Evolutionary conservation across 2,329 filamentous ascomycete species (phyloP), one percentile per base, ranked within the genome.

Genomic region (Fusarium verrucosum): DNA sequence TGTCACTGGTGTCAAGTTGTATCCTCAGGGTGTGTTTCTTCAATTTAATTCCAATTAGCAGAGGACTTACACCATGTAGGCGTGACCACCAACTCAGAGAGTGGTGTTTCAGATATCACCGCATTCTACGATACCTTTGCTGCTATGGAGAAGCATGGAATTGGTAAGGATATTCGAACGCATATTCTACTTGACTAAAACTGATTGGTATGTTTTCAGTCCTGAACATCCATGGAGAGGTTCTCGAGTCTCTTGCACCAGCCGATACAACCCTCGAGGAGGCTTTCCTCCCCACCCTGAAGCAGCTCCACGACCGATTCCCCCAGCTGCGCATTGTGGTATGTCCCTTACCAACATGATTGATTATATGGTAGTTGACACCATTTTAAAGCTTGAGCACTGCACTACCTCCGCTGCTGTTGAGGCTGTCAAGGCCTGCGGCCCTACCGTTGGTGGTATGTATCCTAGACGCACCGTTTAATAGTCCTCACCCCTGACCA

Each of bases 151-250:
- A 80, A 88, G 58, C 87, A 93, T 67, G 88, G 89, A 67, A 82
- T 97, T 17, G 56, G 64, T 62, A 32, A 51, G 74, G 72, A 50
- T 41, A 19, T 13, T 28, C 10, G 10, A 16, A 5, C 8, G 3
- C 16, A 20, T 4, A 1, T 14, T 22, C 2, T 20, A 13, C 22
- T 9, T 11, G 38, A 26, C 14, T 14, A n/a, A 41, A 30, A 42
- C 56, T 65, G 25, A 66, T n/a, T 9, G n/a, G 7, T 22, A 2
- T 25, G 17, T 26, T n/a, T 25, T 13, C 32, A 68, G 85, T 96
- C n/a, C 83, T 96, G 37, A 97, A 97, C 79, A 82, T 98, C n/a
- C 94, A 98, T 75, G 94, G 94, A 66, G 94, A 97, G 78, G 87
- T 89, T n/a, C 89, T 78, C 4, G 77, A 77, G 54, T 73, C 76